phyloP scores from a whole-genome alignment of 148 eudicot species.

The Vaccinium corymbosum region DNA sequence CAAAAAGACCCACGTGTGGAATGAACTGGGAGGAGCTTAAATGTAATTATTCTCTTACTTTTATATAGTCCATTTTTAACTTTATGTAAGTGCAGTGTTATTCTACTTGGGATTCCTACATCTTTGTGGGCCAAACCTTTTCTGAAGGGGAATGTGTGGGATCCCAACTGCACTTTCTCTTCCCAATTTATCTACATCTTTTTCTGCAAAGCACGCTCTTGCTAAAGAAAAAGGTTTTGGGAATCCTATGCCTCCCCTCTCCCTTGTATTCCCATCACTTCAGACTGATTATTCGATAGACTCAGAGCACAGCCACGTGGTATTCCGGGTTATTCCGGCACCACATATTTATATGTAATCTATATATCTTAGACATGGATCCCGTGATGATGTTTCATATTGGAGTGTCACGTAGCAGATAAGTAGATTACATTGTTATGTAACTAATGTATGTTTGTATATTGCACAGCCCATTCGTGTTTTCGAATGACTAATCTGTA shows the following conservation, averaged over 20 bases:
- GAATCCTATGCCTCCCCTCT: constrained; percentile 27
- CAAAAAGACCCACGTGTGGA: constrained; percentile 36
- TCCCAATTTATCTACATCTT: constrained; percentile 9
- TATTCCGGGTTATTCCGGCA: too few species aligned
- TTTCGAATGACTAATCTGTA: background rate
- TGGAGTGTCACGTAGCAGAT: background rate
- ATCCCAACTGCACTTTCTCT: constrained; percentile 15
- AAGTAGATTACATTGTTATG: background rate
- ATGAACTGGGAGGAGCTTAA: constrained; percentile 14
- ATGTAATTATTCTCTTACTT: constrained; percentile 7
- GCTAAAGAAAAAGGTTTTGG: constrained; percentile 18
- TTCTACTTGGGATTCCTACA: constrained; percentile 37
- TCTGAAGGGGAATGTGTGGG: constrained; percentile 16
- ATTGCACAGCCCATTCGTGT: background rate
- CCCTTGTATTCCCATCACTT: background rate
- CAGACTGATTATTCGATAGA: too few species aligned
- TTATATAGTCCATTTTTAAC: background rate
- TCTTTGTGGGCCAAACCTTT: constrained; percentile 26
- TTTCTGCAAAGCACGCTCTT: constrained; percentile 30
- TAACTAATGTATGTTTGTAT: background rate
- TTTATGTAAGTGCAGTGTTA: constrained; percentile 12
- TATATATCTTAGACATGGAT: too few species aligned
- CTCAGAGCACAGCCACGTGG: too few species aligned
- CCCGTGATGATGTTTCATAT: too few species aligned
- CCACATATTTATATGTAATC: too few species aligned